phyloP scores from a whole-genome alignment of 352 stramenopile genomes.

The Pythium angustatum region DNA sequence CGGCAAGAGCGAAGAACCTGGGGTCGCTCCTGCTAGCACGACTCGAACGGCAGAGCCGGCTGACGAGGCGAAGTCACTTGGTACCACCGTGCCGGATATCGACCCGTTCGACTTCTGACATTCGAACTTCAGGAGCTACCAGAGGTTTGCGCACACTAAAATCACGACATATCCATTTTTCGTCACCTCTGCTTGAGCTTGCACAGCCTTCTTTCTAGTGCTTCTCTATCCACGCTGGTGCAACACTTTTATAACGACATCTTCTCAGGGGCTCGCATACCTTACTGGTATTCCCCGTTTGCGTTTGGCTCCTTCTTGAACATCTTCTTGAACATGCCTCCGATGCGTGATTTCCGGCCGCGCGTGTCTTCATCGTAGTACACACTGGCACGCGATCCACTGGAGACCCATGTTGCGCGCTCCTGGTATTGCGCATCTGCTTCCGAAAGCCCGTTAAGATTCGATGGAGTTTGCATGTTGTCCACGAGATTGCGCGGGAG shows the following conservation, averaged over 20 bases:
- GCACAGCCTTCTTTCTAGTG: constrained; percentile 15
- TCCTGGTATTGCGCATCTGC: constrained; percentile 30
- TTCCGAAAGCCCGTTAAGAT: constrained; percentile 21
- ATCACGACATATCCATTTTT: constrained; percentile 30
- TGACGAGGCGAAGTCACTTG: constrained; percentile 5
- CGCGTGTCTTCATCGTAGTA: constrained; percentile 61
- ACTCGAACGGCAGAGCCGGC: constrained; percentile 21
- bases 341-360: constrained; percentile 76
- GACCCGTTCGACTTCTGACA: constrained; percentile 35
- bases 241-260: not conserved
- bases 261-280: not conserved
- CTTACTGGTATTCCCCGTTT: constrained; percentile 14
- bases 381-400: constrained; percentile 42
- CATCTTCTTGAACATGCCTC: constrained; percentile 90
- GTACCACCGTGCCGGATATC: constrained; percentile 8
- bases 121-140: not conserved
- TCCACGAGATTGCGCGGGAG: constrained; percentile 32
- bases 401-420: constrained; percentile 31
- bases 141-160: constrained; percentile 12
- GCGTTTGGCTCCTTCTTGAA: constrained; percentile 73
- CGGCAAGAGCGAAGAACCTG: not conserved
- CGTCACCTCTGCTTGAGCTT: constrained; percentile 3
- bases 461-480: constrained; percentile 17
- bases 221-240: not conserved
- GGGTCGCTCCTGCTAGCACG: not conserved